These are phyloP conservation scores for Gamsiella multidivaricata DNA, from an alignment of 192 early-diverging fungal species.

Conservation along the genomic window DNA sequence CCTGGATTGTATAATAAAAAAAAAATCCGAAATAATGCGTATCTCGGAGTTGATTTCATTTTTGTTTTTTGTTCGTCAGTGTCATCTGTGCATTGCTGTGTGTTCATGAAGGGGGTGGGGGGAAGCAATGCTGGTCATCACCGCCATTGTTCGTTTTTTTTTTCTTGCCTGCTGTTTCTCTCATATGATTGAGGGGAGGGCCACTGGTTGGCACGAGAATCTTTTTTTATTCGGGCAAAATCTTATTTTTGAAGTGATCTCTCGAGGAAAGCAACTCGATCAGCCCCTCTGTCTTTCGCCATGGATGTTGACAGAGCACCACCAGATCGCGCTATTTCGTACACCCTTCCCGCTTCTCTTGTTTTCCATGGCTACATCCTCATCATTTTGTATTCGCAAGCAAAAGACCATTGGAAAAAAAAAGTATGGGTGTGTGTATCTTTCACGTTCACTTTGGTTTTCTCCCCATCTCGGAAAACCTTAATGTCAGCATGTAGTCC, in stretches of 20 bases:
- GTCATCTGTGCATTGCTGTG: not conserved
- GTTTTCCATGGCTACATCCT: not conserved
- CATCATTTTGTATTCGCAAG: too few relatives aligned
- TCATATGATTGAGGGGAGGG: not conserved
- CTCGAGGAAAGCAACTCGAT: too few relatives aligned
- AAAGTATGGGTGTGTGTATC: too few relatives aligned
- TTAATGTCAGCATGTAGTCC: not conserved
- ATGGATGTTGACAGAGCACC: too few relatives aligned
- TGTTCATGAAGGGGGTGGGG: too few relatives aligned
- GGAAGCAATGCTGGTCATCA: too few relatives aligned
- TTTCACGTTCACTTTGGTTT: not conserved
- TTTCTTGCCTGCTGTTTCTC: not conserved
- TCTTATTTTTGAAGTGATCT: not conserved
- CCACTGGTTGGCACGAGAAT: too few relatives aligned
- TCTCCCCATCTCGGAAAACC: constrained; percentile 32
- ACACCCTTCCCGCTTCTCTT: not conserved
- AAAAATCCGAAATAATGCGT: not conserved
- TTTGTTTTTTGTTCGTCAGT: not conserved
- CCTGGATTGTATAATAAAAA: not conserved
- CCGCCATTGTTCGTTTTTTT: not conserved
- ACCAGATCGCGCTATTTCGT: not conserved
- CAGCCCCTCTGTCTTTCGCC: too few relatives aligned
- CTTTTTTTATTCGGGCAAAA: constrained; percentile 3
- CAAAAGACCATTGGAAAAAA: too few relatives aligned
- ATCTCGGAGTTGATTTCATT: too few relatives aligned